phyloP scores from a whole-genome alignment of 75 land plant species.

The Sequoiadendron giganteum region DNA sequence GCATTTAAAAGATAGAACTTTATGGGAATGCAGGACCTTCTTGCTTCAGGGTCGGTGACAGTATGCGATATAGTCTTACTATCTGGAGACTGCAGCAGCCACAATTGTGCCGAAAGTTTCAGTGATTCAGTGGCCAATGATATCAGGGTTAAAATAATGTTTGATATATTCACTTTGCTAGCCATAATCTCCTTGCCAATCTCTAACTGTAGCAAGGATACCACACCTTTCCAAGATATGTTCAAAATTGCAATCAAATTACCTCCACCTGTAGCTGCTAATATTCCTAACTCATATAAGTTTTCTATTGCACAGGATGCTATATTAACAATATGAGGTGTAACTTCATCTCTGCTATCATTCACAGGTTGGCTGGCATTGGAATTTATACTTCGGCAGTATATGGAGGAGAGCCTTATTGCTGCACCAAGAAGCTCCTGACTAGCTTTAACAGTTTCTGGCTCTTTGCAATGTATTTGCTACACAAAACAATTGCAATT shows the following conservation, averaged over 20 bases:
- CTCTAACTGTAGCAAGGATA: slow-evolving; percentile 55
- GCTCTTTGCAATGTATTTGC: slow-evolving; percentile 17
- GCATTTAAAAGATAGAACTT: slow-evolving; percentile 87
- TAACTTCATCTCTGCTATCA: slow-evolving; percentile 11
- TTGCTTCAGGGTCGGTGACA: slow-evolving; percentile 43
- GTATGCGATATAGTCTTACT: slow-evolving; percentile 18
- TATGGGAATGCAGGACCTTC: slow-evolving; percentile 66
- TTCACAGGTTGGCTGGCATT: neutral
- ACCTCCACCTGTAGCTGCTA: slow-evolving; percentile 75
- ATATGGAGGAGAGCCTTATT: slow-evolving; percentile 40
- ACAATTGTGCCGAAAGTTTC: slow-evolving; percentile 56
- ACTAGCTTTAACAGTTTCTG: slow-evolving; percentile 50
- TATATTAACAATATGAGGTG: slow-evolving; percentile 35
- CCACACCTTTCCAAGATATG: slow-evolving; percentile 85
- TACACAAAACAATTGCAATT: neutral
- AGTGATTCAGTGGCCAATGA: slow-evolving; percentile 59
- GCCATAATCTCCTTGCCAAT: slow-evolving; percentile 51
- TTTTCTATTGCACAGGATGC: slow-evolving; percentile 40
- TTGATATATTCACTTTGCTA: slow-evolving; percentile 48
- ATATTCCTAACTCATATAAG: slow-evolving; percentile 63
- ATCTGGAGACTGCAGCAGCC: slow-evolving; percentile 27
- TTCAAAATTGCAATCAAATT: slow-evolving; percentile 65
- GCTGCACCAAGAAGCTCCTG: slow-evolving; percentile 54
- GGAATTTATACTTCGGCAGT: slow-evolving; percentile 29
- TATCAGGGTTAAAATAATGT: slow-evolving; percentile 57